Evolutionary conservation across 2,329 filamentous ascomycete genomes (phyloP).

Genomic region (Colletotrichum cereale): DNA sequence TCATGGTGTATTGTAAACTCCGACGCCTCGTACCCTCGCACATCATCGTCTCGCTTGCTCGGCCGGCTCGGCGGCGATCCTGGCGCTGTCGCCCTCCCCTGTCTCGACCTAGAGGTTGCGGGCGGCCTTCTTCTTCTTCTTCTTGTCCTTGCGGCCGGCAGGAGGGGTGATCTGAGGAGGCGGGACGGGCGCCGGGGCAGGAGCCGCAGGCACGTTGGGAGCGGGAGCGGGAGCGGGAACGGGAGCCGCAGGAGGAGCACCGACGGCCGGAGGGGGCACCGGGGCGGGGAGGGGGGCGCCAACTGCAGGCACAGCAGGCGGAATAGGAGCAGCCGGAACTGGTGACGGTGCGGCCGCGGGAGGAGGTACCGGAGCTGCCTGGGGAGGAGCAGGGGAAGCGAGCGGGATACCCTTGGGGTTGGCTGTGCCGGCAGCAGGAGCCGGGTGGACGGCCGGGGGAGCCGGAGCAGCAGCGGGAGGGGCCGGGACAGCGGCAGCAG

Average conservation of each 20-base stretch:
- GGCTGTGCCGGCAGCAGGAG: not conserved
- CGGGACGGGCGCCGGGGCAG: conserved; percentile 4
- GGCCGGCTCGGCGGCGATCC: not conserved
- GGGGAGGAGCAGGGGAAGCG: conserved; percentile 5
- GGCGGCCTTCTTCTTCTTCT: conserved; percentile 26
- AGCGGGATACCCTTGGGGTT: not conserved
- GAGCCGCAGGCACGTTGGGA: conserved; percentile 16
- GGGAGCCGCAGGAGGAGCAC: conserved; percentile 4
- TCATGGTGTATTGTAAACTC: conserved; percentile 28
- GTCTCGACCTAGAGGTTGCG: not conserved
- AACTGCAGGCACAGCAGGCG: conserved; percentile 3
- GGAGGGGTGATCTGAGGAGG: conserved; percentile 23
- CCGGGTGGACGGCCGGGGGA: not conserved
- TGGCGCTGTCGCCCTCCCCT: not conserved
- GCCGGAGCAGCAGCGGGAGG: not conserved
- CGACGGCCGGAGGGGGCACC: conserved; percentile 3
- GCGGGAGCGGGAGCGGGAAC: conserved; percentile 1
- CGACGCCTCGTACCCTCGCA: conserved; percentile 12
- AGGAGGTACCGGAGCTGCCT: not conserved
- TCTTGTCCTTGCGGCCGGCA: conserved; percentile 14
- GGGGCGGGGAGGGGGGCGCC: not conserved
- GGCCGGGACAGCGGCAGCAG: conserved; percentile 6
- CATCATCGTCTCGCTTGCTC: conserved; percentile 10
- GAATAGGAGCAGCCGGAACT: not conserved
- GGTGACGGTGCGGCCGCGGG: not conserved